Conservation (phyloP, 345 rosid species). For the Hibiscus tridactylites region DNA sequence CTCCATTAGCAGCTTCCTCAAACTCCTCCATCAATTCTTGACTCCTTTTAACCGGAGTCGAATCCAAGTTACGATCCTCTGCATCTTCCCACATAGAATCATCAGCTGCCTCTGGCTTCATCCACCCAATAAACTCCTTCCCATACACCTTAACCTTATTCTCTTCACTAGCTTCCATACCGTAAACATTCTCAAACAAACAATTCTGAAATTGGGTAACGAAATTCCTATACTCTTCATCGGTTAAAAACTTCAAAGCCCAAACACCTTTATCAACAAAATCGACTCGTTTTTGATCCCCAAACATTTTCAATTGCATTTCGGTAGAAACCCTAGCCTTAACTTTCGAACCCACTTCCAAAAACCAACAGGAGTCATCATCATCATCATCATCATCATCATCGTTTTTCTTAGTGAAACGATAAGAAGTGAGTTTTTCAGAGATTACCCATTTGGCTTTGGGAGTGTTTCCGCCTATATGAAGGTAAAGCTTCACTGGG, state of each 20-base stretch:
- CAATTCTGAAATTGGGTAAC: constrained; percentile 64
- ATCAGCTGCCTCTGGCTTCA: constrained; percentile 80
- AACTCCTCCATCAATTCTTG: constrained; percentile 68
- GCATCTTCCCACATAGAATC: constrained; percentile 97
- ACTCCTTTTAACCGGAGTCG: constrained; percentile 24
- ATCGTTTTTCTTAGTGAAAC: constrained; percentile 34
- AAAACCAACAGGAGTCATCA: constrained; percentile 45
- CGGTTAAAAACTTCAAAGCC: constrained; percentile 73
- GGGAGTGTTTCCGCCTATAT: constrained; percentile 79
- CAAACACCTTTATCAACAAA: constrained; percentile 74
- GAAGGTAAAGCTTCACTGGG: constrained; percentile 78
- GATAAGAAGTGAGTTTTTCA: constrained; percentile 52
- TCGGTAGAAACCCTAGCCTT: constrained; percentile 64
- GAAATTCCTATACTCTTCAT: constrained; percentile 61
- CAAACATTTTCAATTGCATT: constrained; percentile 85
- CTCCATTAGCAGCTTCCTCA: constrained; percentile 83
- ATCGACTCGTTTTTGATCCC: constrained; percentile 73
- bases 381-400: constrained; percentile 29
- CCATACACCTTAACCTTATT: constrained; percentile 72
- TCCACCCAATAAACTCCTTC: constrained; percentile 88
- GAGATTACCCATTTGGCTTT: constrained; percentile 73
- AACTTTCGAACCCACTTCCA: constrained; percentile 66
- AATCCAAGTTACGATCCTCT: constrained; percentile 31
- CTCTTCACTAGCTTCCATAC: constrained; percentile 55
- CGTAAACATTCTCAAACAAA: constrained; percentile 78